Evolutionary conservation across 805 yeast genomes (phyloP).

Genomic region (Candida ponderosae): DNA sequence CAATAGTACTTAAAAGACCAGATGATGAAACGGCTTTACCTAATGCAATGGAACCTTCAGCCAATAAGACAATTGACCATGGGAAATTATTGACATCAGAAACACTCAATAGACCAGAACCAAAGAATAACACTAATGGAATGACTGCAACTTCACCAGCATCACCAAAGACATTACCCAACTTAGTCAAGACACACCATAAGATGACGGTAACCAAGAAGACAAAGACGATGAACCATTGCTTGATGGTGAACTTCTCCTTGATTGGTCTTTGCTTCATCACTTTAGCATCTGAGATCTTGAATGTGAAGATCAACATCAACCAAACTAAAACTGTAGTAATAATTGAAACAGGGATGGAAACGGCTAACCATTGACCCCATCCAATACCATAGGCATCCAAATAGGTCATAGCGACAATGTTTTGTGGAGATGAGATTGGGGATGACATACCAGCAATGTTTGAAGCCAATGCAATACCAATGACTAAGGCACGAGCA

Average conservation of each 20-base stretch:
- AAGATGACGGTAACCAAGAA: conserved; percentile 65
- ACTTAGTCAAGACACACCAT: conserved; percentile 83
- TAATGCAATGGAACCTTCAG: conserved; percentile 95
- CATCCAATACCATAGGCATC: conserved; percentile 58
- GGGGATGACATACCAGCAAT: conserved; percentile 98
- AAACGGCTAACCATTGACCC: conserved; percentile 89
- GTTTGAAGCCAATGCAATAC: conserved; percentile 89
- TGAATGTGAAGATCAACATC: conserved; percentile 49
- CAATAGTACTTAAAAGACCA: conserved; percentile 76
- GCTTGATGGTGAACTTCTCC: conserved; percentile 62
- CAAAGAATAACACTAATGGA: conserved; percentile 83
- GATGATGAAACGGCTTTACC: conserved; percentile 93
- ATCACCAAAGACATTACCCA: conserved; percentile 73
- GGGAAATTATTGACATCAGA: conserved; percentile 91
- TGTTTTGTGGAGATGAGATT: conserved; percentile 93
- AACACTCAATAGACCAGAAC: conserved; percentile 74
- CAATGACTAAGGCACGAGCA: conserved; percentile 77
- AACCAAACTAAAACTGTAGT: conserved; percentile 64
- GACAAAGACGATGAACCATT: conserved; percentile 68
- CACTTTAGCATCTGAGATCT: conserved; percentile 39
- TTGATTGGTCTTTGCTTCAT: conserved; percentile 40
- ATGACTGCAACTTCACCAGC: conserved; percentile 88
- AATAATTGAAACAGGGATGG: conserved; percentile 70
- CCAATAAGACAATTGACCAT: conserved; percentile 91
- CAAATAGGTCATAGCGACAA: conserved; percentile 81